Conservation (phyloP, 1,284 basidiomycete genomes). For the Leccinum fallax region DNA sequence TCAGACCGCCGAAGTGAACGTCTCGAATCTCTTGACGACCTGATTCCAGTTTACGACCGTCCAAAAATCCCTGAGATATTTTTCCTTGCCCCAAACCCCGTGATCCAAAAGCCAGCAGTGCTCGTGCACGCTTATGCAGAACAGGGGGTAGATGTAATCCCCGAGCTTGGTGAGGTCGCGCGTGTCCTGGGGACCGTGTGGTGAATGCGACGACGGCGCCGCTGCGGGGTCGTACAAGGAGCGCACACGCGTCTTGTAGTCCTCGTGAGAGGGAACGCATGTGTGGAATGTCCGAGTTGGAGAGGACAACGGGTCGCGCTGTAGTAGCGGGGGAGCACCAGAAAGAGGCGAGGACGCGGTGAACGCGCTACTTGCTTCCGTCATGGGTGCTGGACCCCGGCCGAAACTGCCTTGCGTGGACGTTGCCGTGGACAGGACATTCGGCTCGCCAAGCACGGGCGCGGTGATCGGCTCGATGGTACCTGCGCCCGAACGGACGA, state of each 20-base stretch:
- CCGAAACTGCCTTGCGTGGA: neutral
- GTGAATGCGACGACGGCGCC: slow-evolving; percentile 28
- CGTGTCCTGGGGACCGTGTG: slow-evolving; percentile 33
- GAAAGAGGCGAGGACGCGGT: slow-evolving; percentile 25
- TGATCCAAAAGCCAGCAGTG: slow-evolving; percentile 93
- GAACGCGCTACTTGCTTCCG: slow-evolving; percentile 4
- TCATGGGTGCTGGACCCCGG: neutral
- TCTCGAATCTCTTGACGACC: slow-evolving; percentile 46
- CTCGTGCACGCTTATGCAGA: slow-evolving; percentile 88
- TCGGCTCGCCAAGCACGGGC: slow-evolving; percentile 31
- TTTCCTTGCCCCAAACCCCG: slow-evolving; percentile 93
- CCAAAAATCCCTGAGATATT: slow-evolving; percentile 92
- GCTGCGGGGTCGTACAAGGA: slow-evolving; percentile 27
- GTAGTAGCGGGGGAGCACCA: slow-evolving; percentile 13
- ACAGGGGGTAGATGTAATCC: slow-evolving; percentile 71
- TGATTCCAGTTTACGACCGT: slow-evolving; percentile 84
- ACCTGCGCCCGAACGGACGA: slow-evolving; percentile 62
- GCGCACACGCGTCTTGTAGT: slow-evolving; percentile 21
- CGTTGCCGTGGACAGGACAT: neutral
- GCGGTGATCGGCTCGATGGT: slow-evolving; percentile 39
- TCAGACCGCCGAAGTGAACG: slow-evolving; percentile 19
- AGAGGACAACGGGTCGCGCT: slow-evolving; percentile 18
- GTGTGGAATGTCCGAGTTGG: slow-evolving; percentile 32
- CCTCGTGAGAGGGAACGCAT: slow-evolving; percentile 5
- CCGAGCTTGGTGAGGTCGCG: slow-evolving; percentile 41